Base-by-base conservation (phyloP, 208 protist species). In the Porcisia deanei region DNA sequence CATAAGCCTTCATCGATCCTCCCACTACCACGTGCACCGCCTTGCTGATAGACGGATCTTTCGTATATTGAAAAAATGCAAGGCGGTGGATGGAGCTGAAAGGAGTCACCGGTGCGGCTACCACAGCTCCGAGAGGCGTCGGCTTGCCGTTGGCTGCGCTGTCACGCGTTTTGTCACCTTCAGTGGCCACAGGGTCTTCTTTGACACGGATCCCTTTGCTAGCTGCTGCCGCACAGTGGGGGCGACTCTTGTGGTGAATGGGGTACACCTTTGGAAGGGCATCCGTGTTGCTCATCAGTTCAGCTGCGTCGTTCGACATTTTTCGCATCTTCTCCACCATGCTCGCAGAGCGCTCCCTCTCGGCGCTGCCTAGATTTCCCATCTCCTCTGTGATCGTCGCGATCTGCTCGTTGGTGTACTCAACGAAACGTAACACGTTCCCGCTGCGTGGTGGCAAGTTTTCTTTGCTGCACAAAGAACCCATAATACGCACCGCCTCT, bases 361-460 rank as follows among this genome's bases (percentile, higher is more conserved):
- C 71, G 16, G 76, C 73, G 45, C 57, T 60, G 49, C 65, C 72
- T 30, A 61, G 79, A 47, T 87, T 88, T 22, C 47, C 61, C 43
- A 59, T 71, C 52, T 71, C 60, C 55, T 73, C 76, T 71, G 82
- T 73, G 30, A 77, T 66, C 71, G 77, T 65, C 64, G 73, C 66
- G 41, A 86, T 70, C 73, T 91, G 74, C 59, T 75, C 72, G 47
- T 77, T 45, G 3, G 84, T 87, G 83, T 85, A 91, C 67, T 87
- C 81, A 54, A 93, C 78, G 77, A 93, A 93, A 64, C 89, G 86
- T 14, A 58, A 14, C 60, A 89, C 78, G 65, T 90, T 91, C 49
- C 89, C 89, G 75, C 89, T 93, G 68, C 89, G 86, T 7, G 85
- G 83, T 3, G 82, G 53, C 54, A 71, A 55, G 75, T 88, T 91